phyloP scores from a whole-genome alignment of 371 early-diverging fungal species.

The Apophysomyces trapeziformis region DNA sequence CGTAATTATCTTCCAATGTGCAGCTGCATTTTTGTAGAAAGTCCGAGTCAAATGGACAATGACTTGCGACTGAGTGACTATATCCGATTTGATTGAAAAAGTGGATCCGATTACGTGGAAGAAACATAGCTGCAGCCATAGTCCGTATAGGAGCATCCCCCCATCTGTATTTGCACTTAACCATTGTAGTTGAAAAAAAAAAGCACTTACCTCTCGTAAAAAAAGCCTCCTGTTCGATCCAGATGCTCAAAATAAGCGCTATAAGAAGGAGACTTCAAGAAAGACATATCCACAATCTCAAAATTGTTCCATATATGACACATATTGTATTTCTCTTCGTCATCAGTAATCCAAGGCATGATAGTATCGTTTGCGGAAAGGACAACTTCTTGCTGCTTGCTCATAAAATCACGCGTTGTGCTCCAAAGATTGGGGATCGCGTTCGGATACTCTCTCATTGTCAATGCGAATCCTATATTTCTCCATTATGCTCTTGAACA shows the following conservation, averaged over 20 bases:
- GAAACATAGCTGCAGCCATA: conserved; percentile 85
- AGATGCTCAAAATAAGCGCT: conserved; percentile 78
- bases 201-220: conserved; percentile 78
- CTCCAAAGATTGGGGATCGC: conserved; percentile 86
- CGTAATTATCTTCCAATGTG: conserved; percentile 30
- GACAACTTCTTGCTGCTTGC: conserved; percentile 35
- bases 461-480: conserved; percentile 65
- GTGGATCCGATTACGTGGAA: conserved; percentile 77
- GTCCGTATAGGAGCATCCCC: conserved; percentile 67
- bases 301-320: conserved; percentile 82
- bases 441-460: conserved; percentile 72
- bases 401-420: conserved; percentile 60
- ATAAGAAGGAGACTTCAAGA: conserved; percentile 77
- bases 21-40: conserved; percentile 37
- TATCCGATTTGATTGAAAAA: conserved; percentile 91
- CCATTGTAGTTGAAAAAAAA: neutral
- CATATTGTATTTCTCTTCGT: conserved; percentile 49
- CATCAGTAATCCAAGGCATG: conserved; percentile 33
- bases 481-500: conserved; percentile 22
- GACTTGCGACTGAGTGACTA: conserved; percentile 60
- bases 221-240: conserved; percentile 90
- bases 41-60: conserved; percentile 38
- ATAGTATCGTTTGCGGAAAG: conserved; percentile 27
- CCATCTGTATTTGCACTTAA: conserved; percentile 67
- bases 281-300: conserved; percentile 74